phyloP scores from a whole-genome alignment of 164 flowering plant species.

The Dillenia suffruticosa region DNA sequence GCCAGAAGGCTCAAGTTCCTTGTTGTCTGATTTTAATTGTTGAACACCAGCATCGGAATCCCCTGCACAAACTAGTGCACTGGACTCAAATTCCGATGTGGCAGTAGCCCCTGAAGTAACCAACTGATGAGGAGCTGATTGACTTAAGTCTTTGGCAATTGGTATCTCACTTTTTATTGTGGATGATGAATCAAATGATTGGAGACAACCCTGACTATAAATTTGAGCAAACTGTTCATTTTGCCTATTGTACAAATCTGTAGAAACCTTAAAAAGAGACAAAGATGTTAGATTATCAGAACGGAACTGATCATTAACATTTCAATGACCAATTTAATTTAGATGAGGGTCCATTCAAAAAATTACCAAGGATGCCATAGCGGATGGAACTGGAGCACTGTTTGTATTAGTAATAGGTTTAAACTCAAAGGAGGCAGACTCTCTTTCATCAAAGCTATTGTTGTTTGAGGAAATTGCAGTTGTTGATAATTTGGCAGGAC shows the following conservation, averaged over 20 bases:
- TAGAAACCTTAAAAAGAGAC: slow-evolving; percentile 35
- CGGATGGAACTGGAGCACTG: slow-evolving; percentile 22
- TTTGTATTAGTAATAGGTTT: slow-evolving; percentile 38
- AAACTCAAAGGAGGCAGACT: slow-evolving; percentile 60
- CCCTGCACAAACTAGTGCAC: slow-evolving; percentile 27
- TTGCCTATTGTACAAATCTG: slow-evolving; percentile 36
- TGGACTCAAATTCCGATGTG: slow-evolving; percentile 28
- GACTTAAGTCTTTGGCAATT: slow-evolving; percentile 37
- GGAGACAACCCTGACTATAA: slow-evolving; percentile 39
- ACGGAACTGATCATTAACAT: neutral
- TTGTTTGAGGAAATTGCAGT: slow-evolving; percentile 23
- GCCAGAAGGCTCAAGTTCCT: slow-evolving; percentile 29
- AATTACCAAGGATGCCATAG: slow-evolving; percentile 45
- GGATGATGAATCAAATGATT: slow-evolving; percentile 28
- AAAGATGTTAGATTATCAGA: slow-evolving; percentile 14
- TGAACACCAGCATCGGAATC: slow-evolving; percentile 15
- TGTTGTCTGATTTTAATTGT: slow-evolving; percentile 35
- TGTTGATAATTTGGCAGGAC: slow-evolving; percentile 21
- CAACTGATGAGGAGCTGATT: slow-evolving; percentile 20
- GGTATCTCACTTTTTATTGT: slow-evolving; percentile 30
- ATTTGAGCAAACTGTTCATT: slow-evolving; percentile 30
- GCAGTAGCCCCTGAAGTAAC: slow-evolving; percentile 23
- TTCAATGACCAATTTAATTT: neutral
- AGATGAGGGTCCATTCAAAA: slow-evolving; percentile 3
- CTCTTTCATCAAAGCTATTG: slow-evolving; percentile 31